Percentiles rank a stretch among this genome's conserved stretches.
Conservation (phyloP, 371 early-diverging fungal genomes). For the Mucor sp. region DNA sequence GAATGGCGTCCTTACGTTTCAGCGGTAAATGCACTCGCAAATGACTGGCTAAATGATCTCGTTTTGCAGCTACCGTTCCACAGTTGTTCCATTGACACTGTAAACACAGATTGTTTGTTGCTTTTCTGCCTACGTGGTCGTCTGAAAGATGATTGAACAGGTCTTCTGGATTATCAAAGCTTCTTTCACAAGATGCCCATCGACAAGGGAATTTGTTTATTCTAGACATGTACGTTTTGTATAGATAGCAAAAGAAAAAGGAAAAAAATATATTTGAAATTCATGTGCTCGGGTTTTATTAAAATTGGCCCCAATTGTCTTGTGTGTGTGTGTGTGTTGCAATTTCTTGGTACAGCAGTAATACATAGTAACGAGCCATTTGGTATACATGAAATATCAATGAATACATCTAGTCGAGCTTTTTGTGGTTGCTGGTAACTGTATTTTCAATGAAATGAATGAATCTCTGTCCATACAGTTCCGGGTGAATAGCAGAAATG, state of each 20-base stretch:
- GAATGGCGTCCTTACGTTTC: conserved; percentile 60
- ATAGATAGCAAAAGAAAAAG: background rate
- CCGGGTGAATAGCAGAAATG: conserved; percentile 90
- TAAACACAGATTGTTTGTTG: conserved; percentile 88
- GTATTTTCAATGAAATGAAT: conserved; percentile 72
- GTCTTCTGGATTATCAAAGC: conserved; percentile 73
- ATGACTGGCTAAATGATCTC: conserved; percentile 94
- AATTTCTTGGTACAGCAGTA: background rate
- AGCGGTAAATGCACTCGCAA: conserved; percentile 86
- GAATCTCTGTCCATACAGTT: conserved; percentile 83
- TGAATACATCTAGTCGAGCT: background rate
- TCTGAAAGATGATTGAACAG: conserved; percentile 83
- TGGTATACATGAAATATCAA: background rate
- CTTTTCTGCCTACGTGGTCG: conserved; percentile 88
- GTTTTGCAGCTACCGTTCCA: conserved; percentile 69
- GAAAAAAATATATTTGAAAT: background rate
- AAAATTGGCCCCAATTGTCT: background rate
- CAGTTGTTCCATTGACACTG: conserved; percentile 89
- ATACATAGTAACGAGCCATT: background rate
- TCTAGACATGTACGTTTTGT: background rate
- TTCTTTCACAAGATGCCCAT: conserved; percentile 50
- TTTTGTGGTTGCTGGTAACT: conserved; percentile 10
- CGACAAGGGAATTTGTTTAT: conserved; percentile 34
- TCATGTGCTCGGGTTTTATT: conserved; percentile 1
- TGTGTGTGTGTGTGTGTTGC: background rate